These are phyloP conservation scores for Trichoderma gamsii DNA, from an alignment of 495 filamentous ascomycete species.

Conservation along the genomic window DNA sequence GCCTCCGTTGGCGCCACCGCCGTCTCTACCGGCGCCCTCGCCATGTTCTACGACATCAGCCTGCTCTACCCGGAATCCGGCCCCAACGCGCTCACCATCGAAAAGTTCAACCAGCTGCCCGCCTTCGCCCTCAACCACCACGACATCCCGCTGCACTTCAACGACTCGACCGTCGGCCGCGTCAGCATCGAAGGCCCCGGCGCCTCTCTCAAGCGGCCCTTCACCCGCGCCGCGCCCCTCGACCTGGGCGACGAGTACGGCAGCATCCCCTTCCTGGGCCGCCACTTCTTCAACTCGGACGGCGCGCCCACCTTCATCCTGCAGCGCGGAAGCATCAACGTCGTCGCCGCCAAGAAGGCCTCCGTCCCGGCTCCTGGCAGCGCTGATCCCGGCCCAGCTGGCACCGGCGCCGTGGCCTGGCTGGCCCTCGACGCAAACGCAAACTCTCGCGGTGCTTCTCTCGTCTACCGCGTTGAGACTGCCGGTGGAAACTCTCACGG, in stretches of 20 bases:
- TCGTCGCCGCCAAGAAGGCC: slow-evolving; percentile 41
- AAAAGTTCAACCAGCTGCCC: slow-evolving; percentile 30
- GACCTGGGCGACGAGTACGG: slow-evolving; percentile 23
- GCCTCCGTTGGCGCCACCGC: slow-evolving; percentile 23
- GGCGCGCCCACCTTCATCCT: slow-evolving; percentile 56
- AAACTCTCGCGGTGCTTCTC: slow-evolving; percentile 40
- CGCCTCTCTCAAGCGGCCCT: slow-evolving; percentile 33
- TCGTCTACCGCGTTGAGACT: slow-evolving; percentile 64
- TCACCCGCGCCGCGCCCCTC: slow-evolving; percentile 33
- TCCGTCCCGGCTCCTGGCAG: slow-evolving; percentile 45
- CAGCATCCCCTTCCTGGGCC: slow-evolving; percentile 43
- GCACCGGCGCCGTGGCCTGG: slow-evolving; percentile 58
- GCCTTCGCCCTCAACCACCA: slow-evolving; percentile 29
- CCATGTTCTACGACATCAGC: slow-evolving; percentile 59
- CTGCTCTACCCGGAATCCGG: slow-evolving; percentile 38
- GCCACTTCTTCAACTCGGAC: slow-evolving; percentile 58
- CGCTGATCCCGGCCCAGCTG: slow-evolving; percentile 38
- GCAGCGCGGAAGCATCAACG: slow-evolving; percentile 24
- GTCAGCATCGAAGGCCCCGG: slow-evolving; percentile 25
- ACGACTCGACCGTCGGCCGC: slow-evolving; percentile 24
- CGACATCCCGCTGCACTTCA: slow-evolving; percentile 34
- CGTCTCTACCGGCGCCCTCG: slow-evolving; percentile 53
- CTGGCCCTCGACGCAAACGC: slow-evolving; percentile 47
- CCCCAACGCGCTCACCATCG: slow-evolving; percentile 22
- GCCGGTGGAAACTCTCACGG: slow-evolving; percentile 51